Base-by-base conservation (phyloP, 495 filamentous ascomycete species). In the Xylaria telfairii region DNA sequence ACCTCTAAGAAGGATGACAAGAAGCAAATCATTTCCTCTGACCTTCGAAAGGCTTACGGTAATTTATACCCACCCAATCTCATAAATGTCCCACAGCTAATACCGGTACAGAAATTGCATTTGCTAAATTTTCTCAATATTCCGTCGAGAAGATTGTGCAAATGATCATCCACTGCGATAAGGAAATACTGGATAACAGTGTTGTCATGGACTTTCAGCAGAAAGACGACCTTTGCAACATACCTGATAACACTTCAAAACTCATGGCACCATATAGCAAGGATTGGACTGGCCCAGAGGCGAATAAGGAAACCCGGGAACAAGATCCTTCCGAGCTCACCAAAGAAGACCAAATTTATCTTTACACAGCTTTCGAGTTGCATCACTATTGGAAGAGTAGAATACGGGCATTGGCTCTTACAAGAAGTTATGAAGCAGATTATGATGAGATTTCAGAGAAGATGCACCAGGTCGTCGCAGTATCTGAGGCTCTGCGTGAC, bases 341-440 rank as follows among this genome's bases (percentile, higher is more conserved):
- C 1, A 86, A 95, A 68, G 93, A 98, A 74, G 96, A 99, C 81
- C 94, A 98, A 81, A 92, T 99, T 42, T 99, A 94, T 77, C 85
- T 99, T 15, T 90, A 91, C 70, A 98, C 96, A 3, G 93, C 96
- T 0, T 99, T 91, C 73, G 96, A 99, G 77, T 85, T 99, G 72
- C 93, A 96, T 70, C 96, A 99, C 80, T 99, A 99, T 81, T 99
- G 96, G 96, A 98, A 97, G 86, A 92, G 92, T 53, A 90, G 96
- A 80, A 98, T 98, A 88, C 88, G 96, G 65, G 96, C 96, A 5
- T 87, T 99, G 69, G 84, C 89, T 3, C 81, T 99, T 75, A 98
- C 96, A 1, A 89, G 92, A 72, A 93, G 88, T 28, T 97, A 89
- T 75, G 95, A 98, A 79, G 70, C 84, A 4, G 96, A 99, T 67